Percentiles rank a stretch among this genome's conserved stretches.
Evolutionary conservation across 163 green algal genomes (phyloP).

Genomic region (Smithsoniella earleae): DNA sequence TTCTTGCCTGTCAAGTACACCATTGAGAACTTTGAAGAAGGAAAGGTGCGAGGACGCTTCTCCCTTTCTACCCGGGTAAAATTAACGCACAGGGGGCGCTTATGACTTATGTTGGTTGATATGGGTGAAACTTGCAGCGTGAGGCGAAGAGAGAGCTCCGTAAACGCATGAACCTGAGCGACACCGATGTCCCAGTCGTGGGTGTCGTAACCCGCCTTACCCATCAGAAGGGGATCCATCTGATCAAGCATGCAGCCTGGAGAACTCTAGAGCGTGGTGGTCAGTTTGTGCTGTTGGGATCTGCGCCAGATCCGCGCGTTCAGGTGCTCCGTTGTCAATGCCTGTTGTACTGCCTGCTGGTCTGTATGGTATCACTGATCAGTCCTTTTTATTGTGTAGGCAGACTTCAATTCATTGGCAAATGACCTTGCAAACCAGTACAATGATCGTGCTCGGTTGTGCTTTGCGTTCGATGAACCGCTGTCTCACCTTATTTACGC

Average conservation of each 20-base stretch:
- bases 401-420: neutral
- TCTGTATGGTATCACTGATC: no score
- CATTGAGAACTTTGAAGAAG: constrained; percentile 55
- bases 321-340: constrained; percentile 33
- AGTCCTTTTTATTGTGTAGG: no score
- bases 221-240: constrained; percentile 93
- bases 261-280: constrained; percentile 77
- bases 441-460: neutral
- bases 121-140: constrained; percentile 33
- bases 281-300: constrained; percentile 94
- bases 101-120: no score
- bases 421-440: neutral
- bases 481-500: constrained; percentile 94
- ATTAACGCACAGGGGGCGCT: no score
- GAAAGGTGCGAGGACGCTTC: constrained; percentile 55
- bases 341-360: no score
- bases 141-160: constrained; percentile 53
- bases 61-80: neutral
- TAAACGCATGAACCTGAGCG: constrained; percentile 58
- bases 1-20: constrained; percentile 69
- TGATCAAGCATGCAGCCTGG: constrained; percentile 95
- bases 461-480: constrained; percentile 67
- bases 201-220: constrained; percentile 86
- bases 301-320: constrained; percentile 65
- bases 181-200: constrained; percentile 74